Percentiles rank a stretch among this genome's conserved stretches.
phyloP scores from a whole-genome alignment of 345 rosid species.

The Physaria fendleri region DNA sequence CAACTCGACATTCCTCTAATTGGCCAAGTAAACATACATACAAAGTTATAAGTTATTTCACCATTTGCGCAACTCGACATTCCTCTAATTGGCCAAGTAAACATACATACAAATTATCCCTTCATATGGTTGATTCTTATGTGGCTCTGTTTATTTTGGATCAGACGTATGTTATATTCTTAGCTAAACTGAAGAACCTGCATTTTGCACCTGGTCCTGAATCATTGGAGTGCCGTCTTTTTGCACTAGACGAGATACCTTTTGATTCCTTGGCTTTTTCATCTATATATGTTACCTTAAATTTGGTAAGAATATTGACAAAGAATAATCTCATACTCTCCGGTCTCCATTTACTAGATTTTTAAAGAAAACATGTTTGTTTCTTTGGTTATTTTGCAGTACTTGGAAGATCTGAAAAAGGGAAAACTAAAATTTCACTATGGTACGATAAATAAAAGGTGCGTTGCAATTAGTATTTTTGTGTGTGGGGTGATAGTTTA shows the following conservation, averaged over 20 bases:
- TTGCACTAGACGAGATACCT: constrained; percentile 73
- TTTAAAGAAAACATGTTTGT: not conserved
- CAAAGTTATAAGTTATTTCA: too few species aligned
- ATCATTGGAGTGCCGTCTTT: constrained; percentile 34
- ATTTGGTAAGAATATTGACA: constrained; percentile 50
- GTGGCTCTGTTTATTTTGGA: constrained; percentile 30
- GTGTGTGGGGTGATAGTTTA: not conserved
- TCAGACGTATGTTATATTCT: constrained; percentile 20
- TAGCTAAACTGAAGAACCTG: too few species aligned
- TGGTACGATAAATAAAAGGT: constrained; percentile 90
- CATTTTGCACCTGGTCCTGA: too few species aligned
- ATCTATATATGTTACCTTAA: constrained; percentile 72
- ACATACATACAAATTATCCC: too few species aligned
- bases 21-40: too few species aligned
- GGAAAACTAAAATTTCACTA: constrained; percentile 76
- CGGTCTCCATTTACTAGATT: not conserved
- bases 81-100: too few species aligned
- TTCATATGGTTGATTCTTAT: not conserved
- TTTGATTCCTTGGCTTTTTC: constrained; percentile 92
- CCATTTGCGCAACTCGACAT: too few species aligned
- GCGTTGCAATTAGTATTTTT: not conserved
- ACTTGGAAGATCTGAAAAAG: constrained; percentile 60
- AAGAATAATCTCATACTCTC: not conserved
- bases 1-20: too few species aligned
- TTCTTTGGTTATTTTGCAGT: constrained; percentile 39